Base-by-base conservation (phyloP, 2,329 filamentous ascomycete genomes). In the Sordariomycetes sp. region DNA sequence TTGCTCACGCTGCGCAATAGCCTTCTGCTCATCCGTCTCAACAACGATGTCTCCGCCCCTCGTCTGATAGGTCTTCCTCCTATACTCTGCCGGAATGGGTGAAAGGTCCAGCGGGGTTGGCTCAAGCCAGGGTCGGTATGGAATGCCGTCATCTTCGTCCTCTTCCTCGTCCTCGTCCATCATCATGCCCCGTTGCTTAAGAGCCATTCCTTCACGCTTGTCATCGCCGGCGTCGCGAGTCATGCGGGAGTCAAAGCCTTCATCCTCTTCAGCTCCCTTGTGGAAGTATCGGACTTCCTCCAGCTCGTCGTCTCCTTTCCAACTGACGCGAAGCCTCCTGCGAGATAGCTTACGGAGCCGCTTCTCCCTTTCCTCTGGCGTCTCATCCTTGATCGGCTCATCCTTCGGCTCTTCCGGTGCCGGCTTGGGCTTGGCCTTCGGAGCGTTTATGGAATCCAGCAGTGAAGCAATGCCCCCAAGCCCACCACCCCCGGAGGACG, bases 271-370 rank as follows among this genome's bases (percentile, higher is more conserved):
- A 1, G 82, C 83, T 61, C 90, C 86, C 64, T 89, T 88, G 58
- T 84, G 82, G 71, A 92, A 91, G 55, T 85, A 74, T 62, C 82
- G 81, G 58, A 90, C 75, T 63, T 88, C 76, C 1, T 85, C 85
- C 34, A 93, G 76, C 34, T 83, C 80, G 20, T 79, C 74, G 55
- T 87, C 87, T 0, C 83, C 78, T 66, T 86, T 88, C 78, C 88
- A 93, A 7, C 74, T 79, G 6, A 93, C 89, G 14, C 85, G 80
- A 24, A 91, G 74, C 62, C 87, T 83, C 40, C 87, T 80, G 54
- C 88, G 80, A 60, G 82, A 79, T 67, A 91, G 87, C 65, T 90
- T 91, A 40, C 87, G 82, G 4, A 90, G 73, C 12, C 89, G 81
- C 65, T 83, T 87, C 1, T 77, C 74, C 64, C 78, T 85, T 66